Conservation (phyloP, 2,329 filamentous ascomycete species). For the Harringtonia aguacate region DNA sequence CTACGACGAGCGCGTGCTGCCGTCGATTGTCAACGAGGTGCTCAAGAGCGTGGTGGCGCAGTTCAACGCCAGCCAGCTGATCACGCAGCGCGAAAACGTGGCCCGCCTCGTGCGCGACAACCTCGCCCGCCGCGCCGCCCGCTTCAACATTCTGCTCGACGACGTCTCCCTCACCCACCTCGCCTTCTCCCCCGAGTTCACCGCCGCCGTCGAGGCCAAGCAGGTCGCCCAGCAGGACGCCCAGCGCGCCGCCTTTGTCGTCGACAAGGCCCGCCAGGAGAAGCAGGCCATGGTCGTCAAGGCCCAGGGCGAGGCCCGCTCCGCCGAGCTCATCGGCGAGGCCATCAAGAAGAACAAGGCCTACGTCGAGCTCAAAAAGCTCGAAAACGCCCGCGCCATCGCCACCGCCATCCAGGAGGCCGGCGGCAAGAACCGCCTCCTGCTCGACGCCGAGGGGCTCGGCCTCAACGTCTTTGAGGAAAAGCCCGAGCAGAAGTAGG, state of each 20-base stretch:
- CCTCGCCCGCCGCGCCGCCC: slow-evolving; percentile 76
- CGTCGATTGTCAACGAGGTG: slow-evolving; percentile 97
- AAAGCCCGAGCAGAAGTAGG: slow-evolving; percentile 31
- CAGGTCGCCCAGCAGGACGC: slow-evolving; percentile 83
- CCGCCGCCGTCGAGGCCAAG: slow-evolving; percentile 62
- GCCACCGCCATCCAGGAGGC: slow-evolving; percentile 79
- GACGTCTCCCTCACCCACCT: slow-evolving; percentile 90
- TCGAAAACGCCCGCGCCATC: slow-evolving; percentile 89
- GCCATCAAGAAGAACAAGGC: slow-evolving; percentile 99
- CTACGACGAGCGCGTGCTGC: slow-evolving; percentile 93
- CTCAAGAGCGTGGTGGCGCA: slow-evolving; percentile 97
- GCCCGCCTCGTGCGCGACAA: slow-evolving; percentile 87
- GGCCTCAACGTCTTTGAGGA: slow-evolving; percentile 73
- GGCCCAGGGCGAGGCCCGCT: slow-evolving; percentile 97
- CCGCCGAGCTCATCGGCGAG: slow-evolving; percentile 94
- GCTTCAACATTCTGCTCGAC: slow-evolving; percentile 95
- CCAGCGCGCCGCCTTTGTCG: slow-evolving; percentile 91
- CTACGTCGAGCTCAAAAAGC: slow-evolving; percentile 94
- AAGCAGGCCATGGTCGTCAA: slow-evolving; percentile 98
- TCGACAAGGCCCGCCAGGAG: slow-evolving; percentile 98
- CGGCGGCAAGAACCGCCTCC: slow-evolving; percentile 83
- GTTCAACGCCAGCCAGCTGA: slow-evolving; percentile 96
- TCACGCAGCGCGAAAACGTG: slow-evolving; percentile 97
- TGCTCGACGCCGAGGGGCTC: slow-evolving; percentile 82
- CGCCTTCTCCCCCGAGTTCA: slow-evolving; percentile 64